phyloP scores from a whole-genome alignment of 257 asterid genomes.

The Nyctanthes arbortristis region DNA sequence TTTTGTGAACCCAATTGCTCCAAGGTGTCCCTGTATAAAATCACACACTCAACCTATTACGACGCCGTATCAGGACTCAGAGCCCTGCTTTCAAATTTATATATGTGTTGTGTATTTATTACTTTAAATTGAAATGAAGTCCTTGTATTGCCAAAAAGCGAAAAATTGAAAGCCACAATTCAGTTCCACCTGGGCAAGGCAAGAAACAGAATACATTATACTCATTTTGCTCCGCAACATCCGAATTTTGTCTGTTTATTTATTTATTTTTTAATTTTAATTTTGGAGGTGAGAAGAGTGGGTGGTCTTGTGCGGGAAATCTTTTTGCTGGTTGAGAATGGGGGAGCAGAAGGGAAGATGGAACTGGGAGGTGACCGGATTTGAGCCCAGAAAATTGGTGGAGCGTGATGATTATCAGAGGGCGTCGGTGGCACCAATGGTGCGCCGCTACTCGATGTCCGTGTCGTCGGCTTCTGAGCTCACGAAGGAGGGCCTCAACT shows the following conservation, averaged over 20 bases:
- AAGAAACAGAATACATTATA: constrained; percentile 18
- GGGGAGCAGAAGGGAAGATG: constrained; percentile 76
- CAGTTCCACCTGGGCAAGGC: constrained; percentile 18
- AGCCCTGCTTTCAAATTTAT: neutral
- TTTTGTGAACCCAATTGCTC: constrained; percentile 50
- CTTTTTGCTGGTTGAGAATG: constrained; percentile 35
- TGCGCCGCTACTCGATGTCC: constrained; percentile 81
- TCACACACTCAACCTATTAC: constrained; percentile 32
- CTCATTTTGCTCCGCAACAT: constrained; percentile 10
- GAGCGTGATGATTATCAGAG: constrained; percentile 54
- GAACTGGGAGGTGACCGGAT: constrained; percentile 99
- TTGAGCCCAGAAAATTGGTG: constrained; percentile 73
- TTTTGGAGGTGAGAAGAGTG: neutral
- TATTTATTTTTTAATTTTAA: neutral
- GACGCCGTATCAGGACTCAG: constrained; percentile 24
- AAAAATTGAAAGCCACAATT: constrained; percentile 30
- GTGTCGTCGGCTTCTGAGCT: constrained; percentile 65
- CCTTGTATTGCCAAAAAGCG: constrained; percentile 19
- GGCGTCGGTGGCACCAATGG: constrained; percentile 42
- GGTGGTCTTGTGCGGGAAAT: constrained; percentile 18
- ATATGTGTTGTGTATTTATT: neutral
- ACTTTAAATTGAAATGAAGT: constrained; percentile 29
- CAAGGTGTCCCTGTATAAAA: constrained; percentile 41
- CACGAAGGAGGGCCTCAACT: constrained; percentile 53
- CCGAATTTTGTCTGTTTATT: constrained; percentile 12